Percentiles rank a stretch among this genome's conserved stretches.
phyloP scores from a whole-genome alignment of 1,284 basidiomycete genomes.

The Cryptococcus wingfieldii region DNA sequence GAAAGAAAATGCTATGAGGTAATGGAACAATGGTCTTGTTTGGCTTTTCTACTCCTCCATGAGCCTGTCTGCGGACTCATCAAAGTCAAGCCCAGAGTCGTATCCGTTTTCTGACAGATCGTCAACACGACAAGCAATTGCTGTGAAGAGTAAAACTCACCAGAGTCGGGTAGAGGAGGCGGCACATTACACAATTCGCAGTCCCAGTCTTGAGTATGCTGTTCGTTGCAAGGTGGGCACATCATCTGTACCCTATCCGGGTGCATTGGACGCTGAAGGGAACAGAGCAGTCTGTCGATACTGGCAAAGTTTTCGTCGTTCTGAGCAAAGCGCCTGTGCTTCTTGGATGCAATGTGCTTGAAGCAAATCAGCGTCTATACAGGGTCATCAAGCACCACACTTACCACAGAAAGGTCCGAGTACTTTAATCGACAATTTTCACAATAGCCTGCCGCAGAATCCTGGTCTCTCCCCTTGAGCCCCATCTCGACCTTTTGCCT shows the following conservation, averaged over 20 bases:
- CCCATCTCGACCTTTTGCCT: conserved; percentile 35
- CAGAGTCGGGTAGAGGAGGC: too few relatives aligned
- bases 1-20: too few relatives aligned
- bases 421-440: conserved; percentile 93
- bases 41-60: too few relatives aligned
- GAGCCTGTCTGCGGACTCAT: too few relatives aligned
- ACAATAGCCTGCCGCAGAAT: conserved; percentile 85
- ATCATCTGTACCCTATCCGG: conserved; percentile 13
- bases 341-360: conserved; percentile 72
- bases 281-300: conserved; percentile 72
- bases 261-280: conserved; percentile 64
- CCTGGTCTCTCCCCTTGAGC: conserved; percentile 59
- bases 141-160: too few relatives aligned
- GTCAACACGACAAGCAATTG: too few relatives aligned
- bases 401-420: conserved; percentile 76
- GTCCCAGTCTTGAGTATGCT: conserved; percentile 5
- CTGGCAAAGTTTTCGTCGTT: conserved; percentile 75
- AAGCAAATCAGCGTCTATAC: conserved; percentile 1
- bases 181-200: not conserved
- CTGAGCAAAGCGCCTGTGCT: conserved; percentile 80
- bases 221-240: conserved; percentile 10
- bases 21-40: too few relatives aligned
- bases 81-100: too few relatives aligned
- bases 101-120: too few relatives aligned
- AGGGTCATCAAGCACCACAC: conserved; percentile 31